phyloP scores from a whole-genome alignment of 139 green algal species.

The Chlorella sp. region DNA sequence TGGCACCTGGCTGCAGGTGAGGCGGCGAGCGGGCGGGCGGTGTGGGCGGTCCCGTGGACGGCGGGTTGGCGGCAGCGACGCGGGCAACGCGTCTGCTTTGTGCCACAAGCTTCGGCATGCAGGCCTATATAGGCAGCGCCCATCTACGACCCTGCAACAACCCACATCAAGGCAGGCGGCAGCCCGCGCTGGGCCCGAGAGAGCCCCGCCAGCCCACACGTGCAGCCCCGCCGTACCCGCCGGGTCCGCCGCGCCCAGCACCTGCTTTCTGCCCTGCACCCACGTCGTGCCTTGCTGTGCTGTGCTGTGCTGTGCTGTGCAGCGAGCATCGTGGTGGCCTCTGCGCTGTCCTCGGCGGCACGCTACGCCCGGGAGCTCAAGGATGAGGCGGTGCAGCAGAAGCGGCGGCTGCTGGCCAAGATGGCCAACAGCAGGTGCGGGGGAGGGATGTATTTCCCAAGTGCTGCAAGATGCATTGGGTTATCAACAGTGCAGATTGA shows the following conservation, averaged over 20 bases:
- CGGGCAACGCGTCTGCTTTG: too few species aligned
- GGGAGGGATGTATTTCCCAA: not conserved
- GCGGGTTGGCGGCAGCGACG: too few species aligned
- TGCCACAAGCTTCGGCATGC: not conserved
- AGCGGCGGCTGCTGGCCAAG: slow-evolving; percentile 41
- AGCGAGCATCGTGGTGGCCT: slow-evolving; percentile 24
- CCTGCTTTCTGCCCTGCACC: not conserved
- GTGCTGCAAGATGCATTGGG: not conserved
- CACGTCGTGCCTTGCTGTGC: too few species aligned
- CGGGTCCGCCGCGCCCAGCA: not conserved
- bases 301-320: not conserved
- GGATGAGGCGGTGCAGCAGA: slow-evolving; percentile 48
- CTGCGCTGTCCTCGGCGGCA: slow-evolving; percentile 23
- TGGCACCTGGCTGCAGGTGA: slow-evolving; percentile 78
- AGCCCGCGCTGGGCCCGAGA: too few species aligned
- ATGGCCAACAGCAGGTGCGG: slow-evolving; percentile 14
- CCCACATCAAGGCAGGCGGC: not conserved
- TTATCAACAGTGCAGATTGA: too few species aligned
- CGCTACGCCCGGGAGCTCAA: slow-evolving; percentile 43
- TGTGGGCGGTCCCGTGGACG: not conserved
- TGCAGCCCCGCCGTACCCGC: not conserved
- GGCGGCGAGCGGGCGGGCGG: not conserved
- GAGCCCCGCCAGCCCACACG: not conserved
- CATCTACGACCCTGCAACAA: too few species aligned
- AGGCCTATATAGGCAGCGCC: not conserved